Conservation (phyloP, 129 eudicot species). For the Smallanthus sonchifolius region DNA sequence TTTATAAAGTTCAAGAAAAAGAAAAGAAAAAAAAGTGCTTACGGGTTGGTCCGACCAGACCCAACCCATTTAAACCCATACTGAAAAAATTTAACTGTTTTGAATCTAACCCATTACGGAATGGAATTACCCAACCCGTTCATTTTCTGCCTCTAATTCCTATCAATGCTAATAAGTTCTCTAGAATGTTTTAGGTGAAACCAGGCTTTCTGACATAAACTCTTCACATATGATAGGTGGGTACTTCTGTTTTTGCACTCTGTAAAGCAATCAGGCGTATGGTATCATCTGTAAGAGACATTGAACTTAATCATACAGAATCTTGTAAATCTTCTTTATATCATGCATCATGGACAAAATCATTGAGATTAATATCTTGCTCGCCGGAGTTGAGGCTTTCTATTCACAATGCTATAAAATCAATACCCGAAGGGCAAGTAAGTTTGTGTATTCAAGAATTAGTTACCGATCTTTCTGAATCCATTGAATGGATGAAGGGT, state of each 20-base stretch:
- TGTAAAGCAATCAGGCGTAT: conserved; percentile 64
- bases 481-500: conserved; percentile 66
- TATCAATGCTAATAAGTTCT: neutral
- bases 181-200: neutral
- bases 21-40: neutral
- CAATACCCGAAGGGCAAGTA: conserved; percentile 91
- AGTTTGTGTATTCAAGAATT: conserved; percentile 53
- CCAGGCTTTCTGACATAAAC: conserved; percentile 20
- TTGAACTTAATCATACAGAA: conserved; percentile 32
- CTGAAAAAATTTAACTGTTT: neutral
- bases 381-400: conserved; percentile 68
- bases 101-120: neutral
- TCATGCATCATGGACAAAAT: conserved; percentile 49
- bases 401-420: conserved; percentile 57
- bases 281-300: conserved; percentile 30
- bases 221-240: conserved; percentile 48
- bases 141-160: neutral
- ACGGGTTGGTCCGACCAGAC: neutral
- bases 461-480: conserved; percentile 54
- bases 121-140: neutral
- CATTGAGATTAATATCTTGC: conserved; percentile 51
- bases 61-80: neutral
- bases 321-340: conserved; percentile 12
- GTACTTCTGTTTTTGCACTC: conserved; percentile 58
- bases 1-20: neutral